Conservation (phyloP, 495 filamentous ascomycete species). For the Glarea lozoyensis region DNA sequence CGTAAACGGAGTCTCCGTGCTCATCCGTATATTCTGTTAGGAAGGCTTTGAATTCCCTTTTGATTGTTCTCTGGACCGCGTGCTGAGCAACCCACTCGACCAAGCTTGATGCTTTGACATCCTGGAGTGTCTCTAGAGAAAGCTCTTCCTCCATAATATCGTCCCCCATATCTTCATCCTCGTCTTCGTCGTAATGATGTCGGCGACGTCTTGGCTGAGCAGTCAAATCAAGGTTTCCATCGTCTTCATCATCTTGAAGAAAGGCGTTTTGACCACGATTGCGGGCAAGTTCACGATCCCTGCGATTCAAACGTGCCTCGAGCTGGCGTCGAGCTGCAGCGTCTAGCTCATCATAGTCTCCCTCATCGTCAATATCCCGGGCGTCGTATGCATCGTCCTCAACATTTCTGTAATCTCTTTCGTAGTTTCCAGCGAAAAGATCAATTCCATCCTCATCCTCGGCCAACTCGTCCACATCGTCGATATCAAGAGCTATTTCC, state of each 20-base stretch:
- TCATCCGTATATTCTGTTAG: slow-evolving; percentile 91
- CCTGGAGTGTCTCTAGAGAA: slow-evolving; percentile 79
- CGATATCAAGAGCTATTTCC: slow-evolving; percentile 71
- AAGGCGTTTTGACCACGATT: slow-evolving; percentile 77
- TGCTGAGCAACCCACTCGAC: slow-evolving; percentile 92
- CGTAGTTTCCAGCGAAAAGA: slow-evolving; percentile 84
- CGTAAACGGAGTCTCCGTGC: slow-evolving; percentile 82
- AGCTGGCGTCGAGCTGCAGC: slow-evolving; percentile 62
- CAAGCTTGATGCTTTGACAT: slow-evolving; percentile 87
- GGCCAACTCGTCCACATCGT: slow-evolving; percentile 92
- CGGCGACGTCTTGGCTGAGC: slow-evolving; percentile 71
- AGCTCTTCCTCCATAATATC: slow-evolving; percentile 94
- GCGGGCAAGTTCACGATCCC: slow-evolving; percentile 73
- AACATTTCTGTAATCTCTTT: slow-evolving; percentile 65
- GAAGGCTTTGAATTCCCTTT: slow-evolving; percentile 94
- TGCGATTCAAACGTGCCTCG: slow-evolving; percentile 71
- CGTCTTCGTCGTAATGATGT: slow-evolving; percentile 87
- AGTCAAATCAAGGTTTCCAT: slow-evolving; percentile 71
- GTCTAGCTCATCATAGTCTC: slow-evolving; percentile 67
- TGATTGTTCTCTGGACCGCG: slow-evolving; percentile 86
- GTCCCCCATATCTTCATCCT: slow-evolving; percentile 82
- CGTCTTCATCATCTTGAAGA: slow-evolving; percentile 82
- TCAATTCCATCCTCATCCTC: slow-evolving; percentile 93
- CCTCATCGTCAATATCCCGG: slow-evolving; percentile 71
- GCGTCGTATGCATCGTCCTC: slow-evolving; percentile 61